A percentile compares a stretch with the other conserved stretches of the same genome.
These are phyloP conservation scores for Aspergillus sparsus DNA, from an alignment of 495 filamentous ascomycete species.

Conservation along the genomic window DNA sequence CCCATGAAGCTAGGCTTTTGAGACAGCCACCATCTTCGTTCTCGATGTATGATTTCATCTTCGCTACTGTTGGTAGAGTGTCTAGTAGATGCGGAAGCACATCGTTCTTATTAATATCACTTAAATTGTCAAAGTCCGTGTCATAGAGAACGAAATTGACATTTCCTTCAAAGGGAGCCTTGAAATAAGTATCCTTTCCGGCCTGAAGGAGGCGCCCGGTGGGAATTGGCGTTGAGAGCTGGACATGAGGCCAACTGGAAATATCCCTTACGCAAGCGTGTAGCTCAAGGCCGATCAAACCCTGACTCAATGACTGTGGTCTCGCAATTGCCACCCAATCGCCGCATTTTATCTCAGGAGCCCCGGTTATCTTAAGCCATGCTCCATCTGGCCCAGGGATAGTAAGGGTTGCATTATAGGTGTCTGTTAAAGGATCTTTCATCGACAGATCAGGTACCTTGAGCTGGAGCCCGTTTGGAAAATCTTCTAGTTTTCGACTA, in stretches of 20 bases:
- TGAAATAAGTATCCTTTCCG: not conserved
- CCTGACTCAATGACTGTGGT: not conserved
- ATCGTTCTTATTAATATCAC: slow-evolving; percentile 46
- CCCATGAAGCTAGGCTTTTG: slow-evolving; percentile 59
- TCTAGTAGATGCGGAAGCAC: slow-evolving; percentile 63
- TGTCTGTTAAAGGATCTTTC: not conserved
- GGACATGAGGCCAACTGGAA: slow-evolving; percentile 8
- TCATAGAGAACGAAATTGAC: slow-evolving; percentile 51
- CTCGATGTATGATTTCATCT: slow-evolving; percentile 64
- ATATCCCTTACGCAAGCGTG: slow-evolving; percentile 13
- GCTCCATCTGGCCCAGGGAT: not conserved
- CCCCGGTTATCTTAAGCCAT: slow-evolving; percentile 36
- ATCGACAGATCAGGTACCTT: slow-evolving; percentile 55
- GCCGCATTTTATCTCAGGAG: slow-evolving; percentile 43
- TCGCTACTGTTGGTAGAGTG: slow-evolving; percentile 64
- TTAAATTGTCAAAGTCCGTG: slow-evolving; percentile 57
- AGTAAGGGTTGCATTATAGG: not conserved
- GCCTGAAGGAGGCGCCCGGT: not conserved
- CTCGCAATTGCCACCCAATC: slow-evolving; percentile 56
- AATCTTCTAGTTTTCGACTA: slow-evolving; percentile 51
- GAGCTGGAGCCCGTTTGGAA: slow-evolving; percentile 70
- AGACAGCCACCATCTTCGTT: slow-evolving; percentile 27
- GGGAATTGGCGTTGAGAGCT: slow-evolving; percentile 24
- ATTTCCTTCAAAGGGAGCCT: slow-evolving; percentile 4
- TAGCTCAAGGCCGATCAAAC: not conserved